A percentile compares a stretch with the other conserved stretches of the same genome.
Evolutionary conservation across 495 filamentous ascomycete species (phyloP).

Genomic region (Hypoxylon perforatum): DNA sequence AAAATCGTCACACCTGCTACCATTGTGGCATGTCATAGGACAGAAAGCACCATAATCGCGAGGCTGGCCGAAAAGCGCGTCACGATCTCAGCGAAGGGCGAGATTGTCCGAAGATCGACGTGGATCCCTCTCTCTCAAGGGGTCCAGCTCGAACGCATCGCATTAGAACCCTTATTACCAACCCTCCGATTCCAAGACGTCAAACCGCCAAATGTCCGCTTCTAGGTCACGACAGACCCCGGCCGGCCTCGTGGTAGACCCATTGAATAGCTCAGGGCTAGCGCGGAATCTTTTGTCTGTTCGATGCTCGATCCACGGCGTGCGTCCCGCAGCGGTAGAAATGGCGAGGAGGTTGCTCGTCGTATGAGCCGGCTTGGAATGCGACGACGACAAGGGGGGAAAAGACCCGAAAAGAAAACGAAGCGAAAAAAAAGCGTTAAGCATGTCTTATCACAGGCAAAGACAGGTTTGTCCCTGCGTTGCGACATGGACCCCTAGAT

Average conservation of each 20-base stretch:
- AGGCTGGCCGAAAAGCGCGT: conserved; percentile 10
- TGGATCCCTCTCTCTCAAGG: conserved; percentile 13
- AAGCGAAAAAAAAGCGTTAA: too few relatives aligned
- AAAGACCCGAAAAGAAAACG: not conserved
- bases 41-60: not conserved
- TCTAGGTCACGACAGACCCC: conserved; percentile 9
- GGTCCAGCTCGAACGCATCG: not conserved
- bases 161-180: not conserved
- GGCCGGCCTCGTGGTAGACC: conserved; percentile 6
- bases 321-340: conserved; percentile 21
- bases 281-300: conserved; percentile 3
- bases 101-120: conserved; percentile 12
- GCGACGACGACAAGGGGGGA: conserved; percentile 16
- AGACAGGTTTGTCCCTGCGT: conserved; percentile 9
- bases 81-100: conserved; percentile 8
- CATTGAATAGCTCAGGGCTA: conserved; percentile 11
- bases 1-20: conserved; percentile 11
- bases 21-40: conserved; percentile 7
- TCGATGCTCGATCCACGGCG: not conserved
- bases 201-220: too few relatives aligned
- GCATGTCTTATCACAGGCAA: not conserved
- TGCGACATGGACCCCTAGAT: not conserved
- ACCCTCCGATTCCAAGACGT: not conserved
- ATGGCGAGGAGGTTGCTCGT: not conserved
- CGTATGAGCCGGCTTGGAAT: conserved; percentile 24